A percentile compares a stretch with the other conserved stretches of the same genome.
These are phyloP conservation scores for Millerago galiae DNA, from an alignment of 805 yeast species.

Conservation along the genomic window DNA sequence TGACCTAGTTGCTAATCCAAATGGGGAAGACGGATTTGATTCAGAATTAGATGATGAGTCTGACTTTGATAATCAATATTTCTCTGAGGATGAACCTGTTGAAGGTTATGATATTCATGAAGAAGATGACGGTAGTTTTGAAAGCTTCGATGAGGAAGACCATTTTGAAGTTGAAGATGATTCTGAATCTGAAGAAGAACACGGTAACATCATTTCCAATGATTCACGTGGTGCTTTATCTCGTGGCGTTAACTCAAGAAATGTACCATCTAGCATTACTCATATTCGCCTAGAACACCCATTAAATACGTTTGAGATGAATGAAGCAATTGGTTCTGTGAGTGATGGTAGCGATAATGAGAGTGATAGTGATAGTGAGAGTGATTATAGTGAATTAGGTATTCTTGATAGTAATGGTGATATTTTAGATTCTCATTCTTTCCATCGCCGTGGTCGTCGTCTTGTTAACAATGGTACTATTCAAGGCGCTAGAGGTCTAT, in stretches of 20 bases:
- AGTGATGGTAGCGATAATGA: constrained; percentile 7
- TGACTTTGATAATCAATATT: constrained; percentile 14
- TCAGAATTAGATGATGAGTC: constrained; percentile 21
- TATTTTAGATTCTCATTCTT: not conserved
- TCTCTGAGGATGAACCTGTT: not conserved
- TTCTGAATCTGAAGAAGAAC: constrained; percentile 9
- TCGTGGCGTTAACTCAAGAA: not conserved
- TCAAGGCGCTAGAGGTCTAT: not conserved
- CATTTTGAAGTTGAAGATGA: not conserved
- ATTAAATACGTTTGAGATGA: not conserved
- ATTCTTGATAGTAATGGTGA: not conserved
- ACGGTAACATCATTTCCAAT: constrained; percentile 4
- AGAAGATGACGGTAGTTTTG: constrained; percentile 17
- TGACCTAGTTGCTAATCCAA: constrained; percentile 6
- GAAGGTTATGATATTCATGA: constrained; percentile 16
- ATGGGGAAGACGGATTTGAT: constrained; percentile 18
- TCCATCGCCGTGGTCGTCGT: not conserved
- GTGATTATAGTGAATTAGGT: constrained; percentile 2
- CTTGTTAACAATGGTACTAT: not conserved
- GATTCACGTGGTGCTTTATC: not conserved
- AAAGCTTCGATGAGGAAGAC: constrained; percentile 8
- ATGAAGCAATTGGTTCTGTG: not conserved
- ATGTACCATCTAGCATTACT: no score
- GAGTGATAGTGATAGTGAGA: constrained; percentile 12
- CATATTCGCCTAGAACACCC: not conserved